These are phyloP conservation scores for Sporothrix brunneoviolacea DNA, from an alignment of 2,329 filamentous ascomycete genomes.

Conservation along the genomic window DNA sequence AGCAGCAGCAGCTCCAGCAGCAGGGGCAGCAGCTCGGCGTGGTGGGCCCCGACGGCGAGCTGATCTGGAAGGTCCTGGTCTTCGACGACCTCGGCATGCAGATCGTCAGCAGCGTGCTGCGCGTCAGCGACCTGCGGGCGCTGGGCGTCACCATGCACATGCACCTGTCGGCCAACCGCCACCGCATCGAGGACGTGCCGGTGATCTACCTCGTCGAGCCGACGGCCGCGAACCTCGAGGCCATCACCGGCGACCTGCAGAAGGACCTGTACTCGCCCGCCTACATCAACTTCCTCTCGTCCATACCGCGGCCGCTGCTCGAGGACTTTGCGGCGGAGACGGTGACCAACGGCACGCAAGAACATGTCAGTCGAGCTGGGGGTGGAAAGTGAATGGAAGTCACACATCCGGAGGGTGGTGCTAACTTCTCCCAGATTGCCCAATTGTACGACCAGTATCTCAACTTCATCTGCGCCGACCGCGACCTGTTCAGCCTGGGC, in stretches of 20 bases:
- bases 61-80: constrained; percentile 95
- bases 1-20: constrained; percentile 40
- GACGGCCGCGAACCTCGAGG: constrained; percentile 68
- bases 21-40: constrained; percentile 57
- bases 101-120: constrained; percentile 92
- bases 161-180: constrained; percentile 73
- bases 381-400: neutral
- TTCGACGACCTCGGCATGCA: constrained; percentile 88
- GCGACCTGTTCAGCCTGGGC: constrained; percentile 88
- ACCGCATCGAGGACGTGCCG: constrained; percentile 91
- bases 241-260: constrained; percentile 78
- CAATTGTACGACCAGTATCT: constrained; percentile 96
- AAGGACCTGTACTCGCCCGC: constrained; percentile 86
- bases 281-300: constrained; percentile 95
- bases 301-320: constrained; percentile 78
- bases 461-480: constrained; percentile 94
- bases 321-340: constrained; percentile 93
- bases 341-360: constrained; percentile 73
- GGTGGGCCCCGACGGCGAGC: constrained; percentile 82
- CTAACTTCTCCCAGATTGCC: constrained; percentile 53
- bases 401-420: neutral
- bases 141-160: constrained; percentile 97
- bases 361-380: constrained; percentile 32
- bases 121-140: constrained; percentile 84
- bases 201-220: constrained; percentile 96